Percentiles rank a stretch among this genome's conserved stretches.
These are phyloP conservation scores for Fusarium fujikuroi DNA, from an alignment of 2,329 filamentous ascomycete species.

Conservation along the genomic window DNA sequence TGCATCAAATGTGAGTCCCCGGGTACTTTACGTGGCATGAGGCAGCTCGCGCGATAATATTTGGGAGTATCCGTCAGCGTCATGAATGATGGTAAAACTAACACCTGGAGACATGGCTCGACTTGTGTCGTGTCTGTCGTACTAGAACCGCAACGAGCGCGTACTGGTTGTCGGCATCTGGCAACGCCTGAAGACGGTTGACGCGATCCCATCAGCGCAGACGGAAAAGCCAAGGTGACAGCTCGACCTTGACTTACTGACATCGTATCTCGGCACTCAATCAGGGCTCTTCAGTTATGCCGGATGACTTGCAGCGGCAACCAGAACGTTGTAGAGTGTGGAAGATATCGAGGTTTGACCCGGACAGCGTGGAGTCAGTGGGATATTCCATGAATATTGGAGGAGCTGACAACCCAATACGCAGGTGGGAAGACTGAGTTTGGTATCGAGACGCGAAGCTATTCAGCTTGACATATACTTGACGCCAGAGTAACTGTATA, in stretches of 20 bases:
- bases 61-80: neutral
- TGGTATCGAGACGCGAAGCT: neutral
- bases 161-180: neutral
- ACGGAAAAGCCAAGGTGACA: fast-evolving
- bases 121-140: neutral
- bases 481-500: no score
- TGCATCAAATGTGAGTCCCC: neutral
- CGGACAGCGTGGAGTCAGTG: neutral
- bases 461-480: no score
- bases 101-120: neutral
- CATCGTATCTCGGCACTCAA: no score
- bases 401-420: neutral
- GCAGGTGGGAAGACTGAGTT: neutral
- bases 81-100: neutral
- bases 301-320: fast-evolving
- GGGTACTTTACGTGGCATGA: neutral
- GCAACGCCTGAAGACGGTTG: fast-evolving
- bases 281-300: neutral
- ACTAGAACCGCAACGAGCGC: neutral
- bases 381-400: neutral
- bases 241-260: neutral
- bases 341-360: no score
- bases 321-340: fast-evolving
- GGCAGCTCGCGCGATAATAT: neutral
- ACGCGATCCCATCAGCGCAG: neutral